Conservation (phyloP, 306 rosid genomes). For the Lathyrus oleraceus region DNA sequence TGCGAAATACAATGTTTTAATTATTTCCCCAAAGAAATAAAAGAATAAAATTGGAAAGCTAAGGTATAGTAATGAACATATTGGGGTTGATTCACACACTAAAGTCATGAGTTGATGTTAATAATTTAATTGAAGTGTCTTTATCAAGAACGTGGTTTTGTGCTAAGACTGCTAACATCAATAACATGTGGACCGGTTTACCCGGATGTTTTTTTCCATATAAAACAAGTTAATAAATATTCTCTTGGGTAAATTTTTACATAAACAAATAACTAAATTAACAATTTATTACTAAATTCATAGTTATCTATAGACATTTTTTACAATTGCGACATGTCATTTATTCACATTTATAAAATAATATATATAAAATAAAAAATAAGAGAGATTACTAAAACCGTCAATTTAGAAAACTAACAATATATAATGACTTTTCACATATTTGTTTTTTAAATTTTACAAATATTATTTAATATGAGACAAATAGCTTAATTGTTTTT, state of each 20-base stretch:
- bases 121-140: conserved; percentile 24
- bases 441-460: no score
- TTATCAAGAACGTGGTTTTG: conserved; percentile 19
- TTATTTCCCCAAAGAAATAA: conserved; percentile 1
- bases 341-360: no score
- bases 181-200: conserved; percentile 18
- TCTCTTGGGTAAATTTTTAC: neutral
- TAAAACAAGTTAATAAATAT: neutral
- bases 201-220: neutral
- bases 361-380: no score
- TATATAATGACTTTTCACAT: no score
- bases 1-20: neutral
- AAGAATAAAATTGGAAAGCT: conserved; percentile 18
- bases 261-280: no score
- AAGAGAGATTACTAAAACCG: no score
- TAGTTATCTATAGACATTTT: no score
- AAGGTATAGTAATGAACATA: neutral
- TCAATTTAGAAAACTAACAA: no score
- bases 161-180: neutral
- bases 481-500: no score
- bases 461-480: no score
- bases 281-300: no score
- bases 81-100: neutral
- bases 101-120: conserved; percentile 12
- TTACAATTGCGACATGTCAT: no score